Percentiles rank a stretch among this genome's conserved stretches.
Conservation (phyloP, 768 basidiomycete genomes). For the Collybia sordida region DNA sequence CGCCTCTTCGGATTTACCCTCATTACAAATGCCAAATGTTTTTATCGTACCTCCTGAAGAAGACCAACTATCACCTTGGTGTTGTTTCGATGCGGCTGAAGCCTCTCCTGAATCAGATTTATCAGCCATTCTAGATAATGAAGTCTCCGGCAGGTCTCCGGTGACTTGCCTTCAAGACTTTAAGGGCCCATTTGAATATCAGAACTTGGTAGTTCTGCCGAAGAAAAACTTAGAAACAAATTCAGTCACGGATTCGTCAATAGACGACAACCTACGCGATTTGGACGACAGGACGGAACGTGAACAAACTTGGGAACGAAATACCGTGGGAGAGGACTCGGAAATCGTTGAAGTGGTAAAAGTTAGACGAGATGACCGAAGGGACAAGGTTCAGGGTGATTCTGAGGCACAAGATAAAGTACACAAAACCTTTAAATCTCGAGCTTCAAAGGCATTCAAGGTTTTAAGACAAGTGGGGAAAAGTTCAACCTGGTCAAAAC, state of each 20-base stretch:
- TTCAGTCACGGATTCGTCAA: conserved; percentile 29
- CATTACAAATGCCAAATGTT: conserved; percentile 44
- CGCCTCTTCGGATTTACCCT: conserved; percentile 5
- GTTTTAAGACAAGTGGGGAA: conserved; percentile 45
- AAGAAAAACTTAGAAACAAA: conserved; percentile 21
- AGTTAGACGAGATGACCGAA: conserved; percentile 38
- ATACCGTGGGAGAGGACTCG: conserved; percentile 40
- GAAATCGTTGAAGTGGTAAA: conserved; percentile 64
- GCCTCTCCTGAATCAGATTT: conserved; percentile 15
- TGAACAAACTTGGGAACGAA: conserved; percentile 16
- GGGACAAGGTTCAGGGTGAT: conserved; percentile 4
- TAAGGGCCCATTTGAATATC: conserved; percentile 4
- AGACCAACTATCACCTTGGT: conserved; percentile 52
- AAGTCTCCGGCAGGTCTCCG: conserved; percentile 31
- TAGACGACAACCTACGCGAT: conserved; percentile 24
- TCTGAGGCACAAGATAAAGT: conserved; percentile 25
- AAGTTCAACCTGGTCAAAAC: conserved; percentile 27
- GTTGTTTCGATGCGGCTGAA: conserved; percentile 53
- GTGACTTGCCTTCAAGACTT: conserved; percentile 9
- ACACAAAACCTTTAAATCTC: conserved; percentile 42
- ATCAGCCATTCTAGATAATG: conserved; percentile 24
- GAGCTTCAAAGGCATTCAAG: conserved; percentile 46
- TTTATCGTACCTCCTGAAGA: conserved; percentile 61
- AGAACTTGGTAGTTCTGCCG: conserved; percentile 19
- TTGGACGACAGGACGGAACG: conserved; percentile 22